A percentile compares a stretch with the other conserved stretches of the same genome.
phyloP scores from a whole-genome alignment of 73 alveolate species.

The Effrenium voratum region DNA sequence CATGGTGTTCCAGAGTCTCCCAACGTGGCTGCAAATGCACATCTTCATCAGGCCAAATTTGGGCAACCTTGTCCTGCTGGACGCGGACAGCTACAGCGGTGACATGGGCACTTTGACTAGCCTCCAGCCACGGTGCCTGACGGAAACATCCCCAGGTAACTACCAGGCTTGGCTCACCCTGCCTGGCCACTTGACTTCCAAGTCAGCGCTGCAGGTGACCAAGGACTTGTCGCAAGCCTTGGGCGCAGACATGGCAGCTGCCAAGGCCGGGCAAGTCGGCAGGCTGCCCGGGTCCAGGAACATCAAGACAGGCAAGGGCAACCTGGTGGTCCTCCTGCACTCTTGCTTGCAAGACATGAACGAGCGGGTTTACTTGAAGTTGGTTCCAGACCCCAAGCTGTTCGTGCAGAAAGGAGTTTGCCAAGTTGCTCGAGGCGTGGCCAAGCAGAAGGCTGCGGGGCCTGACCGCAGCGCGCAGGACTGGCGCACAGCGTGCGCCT shows the following conservation, averaged over 20 bases:
- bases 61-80: not conserved
- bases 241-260: not conserved
- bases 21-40: slow-evolving; percentile 2
- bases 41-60: not conserved
- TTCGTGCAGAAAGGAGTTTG: too few species aligned
- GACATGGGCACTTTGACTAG: not conserved
- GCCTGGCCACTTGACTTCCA: not conserved
- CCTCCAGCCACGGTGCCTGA: not conserved
- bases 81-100: not conserved
- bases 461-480: too few species aligned
- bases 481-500: not conserved
- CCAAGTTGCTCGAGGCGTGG: too few species aligned
- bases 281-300: not conserved
- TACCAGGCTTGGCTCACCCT: not conserved
- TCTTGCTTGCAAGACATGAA: not conserved
- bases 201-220: not conserved
- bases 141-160: not conserved
- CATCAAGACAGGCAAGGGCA: not conserved
- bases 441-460: too few species aligned
- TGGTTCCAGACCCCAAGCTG: not conserved
- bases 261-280: not conserved
- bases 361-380: not conserved
- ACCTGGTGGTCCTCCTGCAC: not conserved
- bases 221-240: not conserved
- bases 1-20: not conserved